Conservation (phyloP, 495 filamentous ascomycete genomes). For the Aeminium ludgeri region DNA sequence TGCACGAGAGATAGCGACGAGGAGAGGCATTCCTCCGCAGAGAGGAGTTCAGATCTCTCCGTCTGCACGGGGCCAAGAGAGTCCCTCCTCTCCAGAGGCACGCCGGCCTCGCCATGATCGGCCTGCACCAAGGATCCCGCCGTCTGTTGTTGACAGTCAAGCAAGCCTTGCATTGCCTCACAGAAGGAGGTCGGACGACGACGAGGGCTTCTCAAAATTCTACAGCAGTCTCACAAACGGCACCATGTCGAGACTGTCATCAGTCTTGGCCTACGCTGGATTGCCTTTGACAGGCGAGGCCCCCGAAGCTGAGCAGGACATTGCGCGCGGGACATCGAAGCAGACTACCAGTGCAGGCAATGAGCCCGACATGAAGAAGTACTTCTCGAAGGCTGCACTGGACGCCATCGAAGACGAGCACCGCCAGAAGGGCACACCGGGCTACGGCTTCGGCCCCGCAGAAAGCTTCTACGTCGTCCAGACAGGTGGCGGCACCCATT, state of each 20-base stretch:
- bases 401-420: constrained; percentile 42
- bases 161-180: not conserved
- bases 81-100: constrained; percentile 10
- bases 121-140: constrained; percentile 2
- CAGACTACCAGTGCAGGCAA: constrained; percentile 21
- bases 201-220: constrained; percentile 53
- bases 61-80: constrained; percentile 7
- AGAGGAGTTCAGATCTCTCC: constrained; percentile 1
- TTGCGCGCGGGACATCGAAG: not conserved
- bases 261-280: constrained; percentile 79
- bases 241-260: constrained; percentile 68
- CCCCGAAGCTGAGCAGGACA: constrained; percentile 3
- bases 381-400: constrained; percentile 69
- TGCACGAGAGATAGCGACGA: constrained; percentile 12
- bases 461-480: constrained; percentile 96
- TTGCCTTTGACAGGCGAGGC: constrained; percentile 51
- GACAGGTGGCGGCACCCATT: constrained; percentile 68
- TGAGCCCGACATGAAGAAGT: constrained; percentile 57
- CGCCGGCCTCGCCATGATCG: not conserved
- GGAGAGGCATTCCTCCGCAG: constrained; percentile 12
- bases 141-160: constrained; percentile 13
- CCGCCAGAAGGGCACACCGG: constrained; percentile 15
- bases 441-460: constrained; percentile 33
- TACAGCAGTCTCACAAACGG: constrained; percentile 67
- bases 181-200: constrained; percentile 6